Evolutionary conservation across 164 flowering plant species (phyloP), one percentile per base, ranked within the genome.

Genomic region (Chloranthus sessilifolius): DNA sequence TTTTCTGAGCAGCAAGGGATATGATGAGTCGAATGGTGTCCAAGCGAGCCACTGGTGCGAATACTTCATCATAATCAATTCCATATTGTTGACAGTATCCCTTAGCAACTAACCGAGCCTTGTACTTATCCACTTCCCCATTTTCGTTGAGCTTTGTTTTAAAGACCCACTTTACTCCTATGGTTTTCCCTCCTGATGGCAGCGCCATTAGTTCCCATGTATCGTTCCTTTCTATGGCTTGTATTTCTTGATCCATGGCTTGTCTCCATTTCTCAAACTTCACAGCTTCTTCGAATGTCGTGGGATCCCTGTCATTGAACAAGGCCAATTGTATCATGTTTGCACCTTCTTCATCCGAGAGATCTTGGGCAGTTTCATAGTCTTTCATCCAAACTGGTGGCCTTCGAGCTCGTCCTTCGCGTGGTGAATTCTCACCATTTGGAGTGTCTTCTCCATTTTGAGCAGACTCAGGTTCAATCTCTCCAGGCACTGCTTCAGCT

Each of bases 101-200:
- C 48, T 44, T 44, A 1, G 14, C 52, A 16, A 47, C 37, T 0
- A 47, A 19, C 10, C 52, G 11, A 1, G 52, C 37, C 7, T 47
- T 47, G 14, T 16, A 4, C 10, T 47, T 47, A 0, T 47, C 38
- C 3, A n/a, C n/a, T n/a, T n/a, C n/a, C n/a, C n/a, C n/a, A n/a
- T n/a, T n/a, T n/a, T n/a, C n/a, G n/a, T n/a, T 47, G 2, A 29
- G 12, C 19, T 49, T 49, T 2, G 41, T 49, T 6, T 49, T 49
- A 29, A 9, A 31, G 10, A 49, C 28, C 53, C 53, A 33, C 17
- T 49, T 49, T 5, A 49, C 53, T 11, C 53, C 40, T 1, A 49
- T 22, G 1, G 3, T 9, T 19, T 34, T 33, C 0, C 9, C n/a
- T n/a, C n/a, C n/a, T n/a, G n/a, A n/a, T 2, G 46, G 56, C 2